Conservation (phyloP, 192 early-diverging fungal genomes). For the Gaertneriomyces semiglobifer region DNA sequence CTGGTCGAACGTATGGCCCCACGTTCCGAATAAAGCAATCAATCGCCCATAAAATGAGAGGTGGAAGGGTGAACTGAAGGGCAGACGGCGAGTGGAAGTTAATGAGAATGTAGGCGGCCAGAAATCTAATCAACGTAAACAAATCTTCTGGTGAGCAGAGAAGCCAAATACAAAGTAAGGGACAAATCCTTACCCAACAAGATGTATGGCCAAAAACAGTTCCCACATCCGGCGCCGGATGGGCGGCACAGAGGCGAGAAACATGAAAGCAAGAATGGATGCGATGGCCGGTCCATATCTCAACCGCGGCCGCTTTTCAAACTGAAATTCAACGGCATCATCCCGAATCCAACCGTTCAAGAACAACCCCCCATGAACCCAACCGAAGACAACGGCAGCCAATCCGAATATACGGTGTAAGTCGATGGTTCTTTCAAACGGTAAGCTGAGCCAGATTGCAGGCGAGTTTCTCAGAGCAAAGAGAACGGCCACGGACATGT, state of each 20-base stretch:
- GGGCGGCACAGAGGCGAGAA: not conserved
- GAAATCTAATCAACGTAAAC: not conserved
- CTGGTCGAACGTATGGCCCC: constrained; percentile 8
- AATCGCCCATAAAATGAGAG: constrained; percentile 9
- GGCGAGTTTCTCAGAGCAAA: constrained; percentile 22
- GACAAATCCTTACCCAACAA: constrained; percentile 1
- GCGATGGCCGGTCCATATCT: constrained; percentile 13
- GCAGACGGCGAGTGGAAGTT: constrained; percentile 14
- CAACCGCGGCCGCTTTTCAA: constrained; percentile 2
- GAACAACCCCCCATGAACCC: constrained; percentile 22
- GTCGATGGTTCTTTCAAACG: constrained; percentile 22
- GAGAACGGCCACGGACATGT: constrained; percentile 12
- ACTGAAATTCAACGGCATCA: constrained; percentile 8
- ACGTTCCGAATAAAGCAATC: constrained; percentile 12
- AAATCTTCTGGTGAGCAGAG: not conserved
- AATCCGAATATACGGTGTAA: constrained; percentile 18
- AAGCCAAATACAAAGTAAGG: not conserved
- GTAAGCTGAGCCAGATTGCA: constrained; percentile 12
- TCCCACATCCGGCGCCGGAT: constrained; percentile 5
- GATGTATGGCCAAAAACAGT: constrained; percentile 9
- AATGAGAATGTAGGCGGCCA: constrained; percentile 14
- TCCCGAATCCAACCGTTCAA: constrained; percentile 7
- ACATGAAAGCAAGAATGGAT: not conserved
- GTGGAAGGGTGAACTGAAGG: constrained; percentile 14
- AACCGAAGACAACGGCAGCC: constrained; percentile 14